Percentiles rank a stretch among this genome's conserved stretches.
These are phyloP conservation scores for Skeletonema marinoi DNA, from an alignment of 108 stramenopile species.

Conservation along the genomic window DNA sequence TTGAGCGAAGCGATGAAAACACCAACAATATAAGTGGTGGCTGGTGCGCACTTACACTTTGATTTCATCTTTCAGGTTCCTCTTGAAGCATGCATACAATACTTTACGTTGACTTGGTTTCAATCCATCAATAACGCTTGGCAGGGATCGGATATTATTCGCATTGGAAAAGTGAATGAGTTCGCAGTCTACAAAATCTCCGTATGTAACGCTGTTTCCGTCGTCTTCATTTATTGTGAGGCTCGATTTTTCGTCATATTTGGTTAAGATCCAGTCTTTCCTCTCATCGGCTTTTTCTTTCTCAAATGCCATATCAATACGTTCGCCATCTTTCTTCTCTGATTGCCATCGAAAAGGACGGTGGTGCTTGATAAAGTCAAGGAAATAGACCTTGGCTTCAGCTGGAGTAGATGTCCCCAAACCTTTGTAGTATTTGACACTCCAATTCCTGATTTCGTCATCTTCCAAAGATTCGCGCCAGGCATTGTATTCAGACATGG, in stretches of 20 bases:
- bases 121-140: constrained; percentile 87
- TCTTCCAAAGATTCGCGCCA: constrained; percentile 68
- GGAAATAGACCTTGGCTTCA: constrained; percentile 92
- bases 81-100: constrained; percentile 88
- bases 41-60: constrained; percentile 83
- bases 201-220: constrained; percentile 55
- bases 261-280: constrained; percentile 80
- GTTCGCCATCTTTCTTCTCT: constrained; percentile 69
- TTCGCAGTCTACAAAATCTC: constrained; percentile 92
- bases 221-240: constrained; percentile 33
- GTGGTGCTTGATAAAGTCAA: constrained; percentile 67
- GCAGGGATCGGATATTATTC: constrained; percentile 87
- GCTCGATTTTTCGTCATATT: constrained; percentile 59
- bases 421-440: constrained; percentile 96
- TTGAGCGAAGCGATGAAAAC: neutral
- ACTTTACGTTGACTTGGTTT: constrained; percentile 96
- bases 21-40: no score
- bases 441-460: constrained; percentile 64
- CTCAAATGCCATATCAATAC: constrained; percentile 88
- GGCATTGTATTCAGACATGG: constrained; percentile 78
- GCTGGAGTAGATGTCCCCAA: constrained; percentile 89
- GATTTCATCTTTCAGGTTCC: constrained; percentile 86
- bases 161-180: constrained; percentile 91
- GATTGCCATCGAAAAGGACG: constrained; percentile 79
- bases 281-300: constrained; percentile 82